Conservation (phyloP, 2,329 filamentous ascomycete genomes). For the Akanthomyces dipterigenus region DNA sequence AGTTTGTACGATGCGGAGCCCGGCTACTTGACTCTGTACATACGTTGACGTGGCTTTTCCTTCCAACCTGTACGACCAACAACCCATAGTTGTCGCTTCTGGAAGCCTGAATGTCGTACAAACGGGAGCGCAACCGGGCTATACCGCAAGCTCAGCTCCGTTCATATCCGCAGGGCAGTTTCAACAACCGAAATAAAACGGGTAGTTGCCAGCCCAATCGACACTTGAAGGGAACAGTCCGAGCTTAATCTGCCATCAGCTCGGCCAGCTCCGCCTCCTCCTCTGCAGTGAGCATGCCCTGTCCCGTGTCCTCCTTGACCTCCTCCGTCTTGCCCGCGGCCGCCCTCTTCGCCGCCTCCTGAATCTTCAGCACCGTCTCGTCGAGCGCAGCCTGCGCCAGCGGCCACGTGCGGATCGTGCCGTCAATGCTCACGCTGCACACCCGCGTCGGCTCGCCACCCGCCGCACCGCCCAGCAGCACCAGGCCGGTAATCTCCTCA, state of each 20-base stretch:
- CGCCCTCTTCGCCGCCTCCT: slow-evolving; percentile 43
- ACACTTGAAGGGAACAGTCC: neutral
- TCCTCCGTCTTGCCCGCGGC: slow-evolving; percentile 44
- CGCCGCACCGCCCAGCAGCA: slow-evolving; percentile 45
- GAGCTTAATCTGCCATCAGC: slow-evolving; percentile 64
- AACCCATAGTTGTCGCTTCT: neutral
- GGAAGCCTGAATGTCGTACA: neutral
- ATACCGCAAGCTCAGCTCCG: neutral
- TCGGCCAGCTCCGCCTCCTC: slow-evolving; percentile 91
- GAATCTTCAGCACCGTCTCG: slow-evolving; percentile 37
- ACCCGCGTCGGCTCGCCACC: slow-evolving; percentile 40
- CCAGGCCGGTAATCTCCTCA: slow-evolving; percentile 82
- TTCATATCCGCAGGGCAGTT: neutral
- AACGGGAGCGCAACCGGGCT: neutral
- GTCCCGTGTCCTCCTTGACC: slow-evolving; percentile 31
- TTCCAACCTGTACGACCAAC: neutral
- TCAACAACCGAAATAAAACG: neutral
- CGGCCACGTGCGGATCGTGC: slow-evolving; percentile 79
- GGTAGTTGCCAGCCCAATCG: neutral
- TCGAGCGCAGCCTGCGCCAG: slow-evolving; percentile 56
- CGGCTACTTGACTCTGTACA: neutral
- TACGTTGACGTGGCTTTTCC: neutral
- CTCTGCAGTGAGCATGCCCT: slow-evolving; percentile 65
- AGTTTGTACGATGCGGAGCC: neutral
- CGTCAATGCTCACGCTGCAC: slow-evolving; percentile 83